phyloP scores from a whole-genome alignment of 2,329 filamentous ascomycete species.

The Aureobasidium sp. region DNA sequence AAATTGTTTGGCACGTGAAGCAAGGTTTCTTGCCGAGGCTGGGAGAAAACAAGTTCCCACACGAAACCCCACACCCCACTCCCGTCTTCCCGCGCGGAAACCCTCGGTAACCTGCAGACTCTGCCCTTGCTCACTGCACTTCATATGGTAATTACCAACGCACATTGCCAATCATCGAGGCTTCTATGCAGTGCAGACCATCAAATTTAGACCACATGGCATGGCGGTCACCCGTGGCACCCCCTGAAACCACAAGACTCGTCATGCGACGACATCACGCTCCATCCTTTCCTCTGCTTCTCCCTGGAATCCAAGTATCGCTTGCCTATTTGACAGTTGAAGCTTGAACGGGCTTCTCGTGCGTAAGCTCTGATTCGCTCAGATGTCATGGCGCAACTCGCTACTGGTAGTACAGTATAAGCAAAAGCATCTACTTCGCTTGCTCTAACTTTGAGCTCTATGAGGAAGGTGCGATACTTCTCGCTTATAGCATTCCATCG shows the following conservation, averaged over 20 bases:
- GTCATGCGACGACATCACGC: conserved; percentile 10
- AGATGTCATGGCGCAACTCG: background rate
- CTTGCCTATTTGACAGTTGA: background rate
- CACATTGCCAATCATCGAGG: conserved; percentile 6
- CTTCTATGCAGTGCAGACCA: conserved; percentile 4
- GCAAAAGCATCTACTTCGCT: background rate
- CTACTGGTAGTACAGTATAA: background rate
- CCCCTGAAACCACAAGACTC: background rate
- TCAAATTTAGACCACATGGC: conserved; percentile 13
- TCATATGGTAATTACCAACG: conserved; percentile 5
- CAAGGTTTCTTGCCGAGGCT: conserved; percentile 8
- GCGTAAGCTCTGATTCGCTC: background rate
- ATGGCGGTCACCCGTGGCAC: background rate
- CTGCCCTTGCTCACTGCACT: conserved; percentile 4
- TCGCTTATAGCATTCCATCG: conserved; percentile 14
- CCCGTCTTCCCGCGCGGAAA: conserved; percentile 7
- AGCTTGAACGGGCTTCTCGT: background rate
- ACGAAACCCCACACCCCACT: conserved; percentile 15
- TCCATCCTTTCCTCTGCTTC: background rate
- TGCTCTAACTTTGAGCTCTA: background rate
- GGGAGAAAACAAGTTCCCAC: background rate
- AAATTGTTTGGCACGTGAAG: conserved; percentile 2
- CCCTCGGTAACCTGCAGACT: background rate
- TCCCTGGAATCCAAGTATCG: background rate
- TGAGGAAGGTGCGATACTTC: conserved; percentile 1